Conservation (phyloP, 2,329 filamentous ascomycete genomes). For the Aureobasidium namibiae region DNA sequence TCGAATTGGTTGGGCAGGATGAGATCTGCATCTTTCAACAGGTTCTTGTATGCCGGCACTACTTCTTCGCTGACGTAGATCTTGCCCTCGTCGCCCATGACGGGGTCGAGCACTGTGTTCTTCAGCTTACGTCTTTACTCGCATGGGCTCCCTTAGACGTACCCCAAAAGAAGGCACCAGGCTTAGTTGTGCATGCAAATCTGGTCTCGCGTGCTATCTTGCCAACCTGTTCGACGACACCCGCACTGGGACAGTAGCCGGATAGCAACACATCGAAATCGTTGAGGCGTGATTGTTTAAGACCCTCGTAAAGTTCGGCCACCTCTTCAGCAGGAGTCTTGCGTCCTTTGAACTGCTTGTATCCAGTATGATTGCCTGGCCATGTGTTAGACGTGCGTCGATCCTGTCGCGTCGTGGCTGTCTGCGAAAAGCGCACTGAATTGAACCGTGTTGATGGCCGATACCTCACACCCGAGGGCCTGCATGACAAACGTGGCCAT, state of each 20-base stretch:
- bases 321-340: constrained; percentile 77
- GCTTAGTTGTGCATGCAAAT: constrained; percentile 48
- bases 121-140: neutral
- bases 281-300: constrained; percentile 75
- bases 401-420: neutral
- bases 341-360: constrained; percentile 79
- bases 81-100: constrained; percentile 93
- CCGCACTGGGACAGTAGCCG: constrained; percentile 85
- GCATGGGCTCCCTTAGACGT: constrained; percentile 18
- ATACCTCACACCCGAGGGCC: constrained; percentile 85
- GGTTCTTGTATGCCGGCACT: constrained; percentile 77
- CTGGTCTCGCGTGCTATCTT: constrained; percentile 75
- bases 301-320: constrained; percentile 70
- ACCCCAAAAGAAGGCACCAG: constrained; percentile 85
- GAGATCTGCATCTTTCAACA: constrained; percentile 75
- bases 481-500: constrained; percentile 95
- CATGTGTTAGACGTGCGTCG: neutral
- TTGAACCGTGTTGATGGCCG: constrained; percentile 90
- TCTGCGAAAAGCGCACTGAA: constrained; percentile 62
- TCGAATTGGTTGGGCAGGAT: constrained; percentile 97
- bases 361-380: constrained; percentile 83
- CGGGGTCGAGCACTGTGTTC: constrained; percentile 71
- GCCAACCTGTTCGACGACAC: constrained; percentile 75
- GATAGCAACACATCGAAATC: constrained; percentile 92
- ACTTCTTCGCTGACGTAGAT: constrained; percentile 89